Percentiles rank a stretch among this genome's conserved stretches.
phyloP scores from a whole-genome alignment of 169 alveolate species.

The Cryptosporidium sp. region DNA sequence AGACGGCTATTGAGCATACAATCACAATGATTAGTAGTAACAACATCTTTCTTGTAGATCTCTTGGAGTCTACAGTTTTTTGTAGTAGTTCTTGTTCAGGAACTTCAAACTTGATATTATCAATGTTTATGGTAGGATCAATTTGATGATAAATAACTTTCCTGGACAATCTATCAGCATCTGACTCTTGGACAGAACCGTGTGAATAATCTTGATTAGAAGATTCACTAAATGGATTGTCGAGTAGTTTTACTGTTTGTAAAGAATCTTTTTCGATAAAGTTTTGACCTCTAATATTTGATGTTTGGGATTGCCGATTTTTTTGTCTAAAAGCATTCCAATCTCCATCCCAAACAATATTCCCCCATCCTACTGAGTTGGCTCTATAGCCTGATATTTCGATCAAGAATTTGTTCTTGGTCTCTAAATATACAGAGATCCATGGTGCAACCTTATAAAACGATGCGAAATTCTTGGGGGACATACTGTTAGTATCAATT shows the following conservation, averaged over 20 bases:
- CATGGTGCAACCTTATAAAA: conserved; percentile 55
- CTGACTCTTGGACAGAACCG: neutral
- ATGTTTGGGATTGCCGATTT: neutral
- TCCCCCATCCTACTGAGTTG: conserved; percentile 67
- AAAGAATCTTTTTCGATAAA: neutral
- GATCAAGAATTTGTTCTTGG: neutral
- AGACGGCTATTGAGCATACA: neutral
- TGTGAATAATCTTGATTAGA: neutral
- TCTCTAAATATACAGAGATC: conserved; percentile 22
- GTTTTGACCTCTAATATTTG: neutral
- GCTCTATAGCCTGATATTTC: conserved; percentile 31
- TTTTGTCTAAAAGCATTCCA: conserved; percentile 5
- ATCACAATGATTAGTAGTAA: too few relatives aligned
- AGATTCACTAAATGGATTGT: neutral
- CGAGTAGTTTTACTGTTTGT: neutral
- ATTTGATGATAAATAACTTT: neutral
- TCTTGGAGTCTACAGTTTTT: too few relatives aligned
- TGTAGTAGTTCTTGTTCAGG: neutral
- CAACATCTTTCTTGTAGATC: neutral
- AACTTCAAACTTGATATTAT: neutral
- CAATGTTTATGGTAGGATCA: neutral
- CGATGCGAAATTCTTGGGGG: conserved; percentile 19
- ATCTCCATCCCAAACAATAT: conserved; percentile 49
- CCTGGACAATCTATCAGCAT: neutral
- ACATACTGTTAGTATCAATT: conserved; percentile 14